Evolutionary conservation across 139 green algal species (phyloP), one percentile per base, ranked within the genome.

Genomic region (Diplosphaera chodatii): DNA sequence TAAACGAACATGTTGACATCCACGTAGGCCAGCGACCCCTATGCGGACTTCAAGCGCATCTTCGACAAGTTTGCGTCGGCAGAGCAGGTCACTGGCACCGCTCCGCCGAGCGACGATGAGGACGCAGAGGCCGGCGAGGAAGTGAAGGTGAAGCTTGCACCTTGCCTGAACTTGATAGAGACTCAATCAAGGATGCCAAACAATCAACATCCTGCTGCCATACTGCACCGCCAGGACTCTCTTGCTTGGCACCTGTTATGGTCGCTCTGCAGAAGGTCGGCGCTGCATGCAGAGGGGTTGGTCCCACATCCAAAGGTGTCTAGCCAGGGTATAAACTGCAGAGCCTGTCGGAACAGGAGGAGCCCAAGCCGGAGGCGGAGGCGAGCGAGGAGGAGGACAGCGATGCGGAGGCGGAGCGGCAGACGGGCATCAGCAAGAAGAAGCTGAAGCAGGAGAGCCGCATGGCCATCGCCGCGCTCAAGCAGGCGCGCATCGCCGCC

Each of bases 391-490:
- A n/a, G n/a, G n/a, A 69, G 28, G 73, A 79, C 27, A 77, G 66
- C 1, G 84, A 87, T 29, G 80, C 84, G 18, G 84, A 80, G 29
- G 69, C 62, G n/a, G 82, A 78, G 0, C 83, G 74, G 3, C 88
- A 84, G 48, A 82, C 77, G 10, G 71, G 82, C n/a, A 85, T 92
- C 37, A 90, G 76, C 37, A 92, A 92, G 72, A 91, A 91, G 72
- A 86, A 98, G 79, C 80, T 80, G 16, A 97, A 96, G 81, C 59
- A 89, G 73, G 72, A 88, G 8, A 78, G 63, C 22, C 76, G 90
- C 30, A 78, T 96, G 15, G 93, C 91, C 69, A 91, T 98, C 37
- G 87, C 89, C 16, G 88, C 97, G 79, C 83, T 98, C 32, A 98
- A 98, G 84, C 80, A 83, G 71, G 75, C n/a, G n/a, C n/a, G n/a